Base-by-base conservation (phyloP, 2,329 filamentous ascomycete genomes). In the Didymella pomorum region DNA sequence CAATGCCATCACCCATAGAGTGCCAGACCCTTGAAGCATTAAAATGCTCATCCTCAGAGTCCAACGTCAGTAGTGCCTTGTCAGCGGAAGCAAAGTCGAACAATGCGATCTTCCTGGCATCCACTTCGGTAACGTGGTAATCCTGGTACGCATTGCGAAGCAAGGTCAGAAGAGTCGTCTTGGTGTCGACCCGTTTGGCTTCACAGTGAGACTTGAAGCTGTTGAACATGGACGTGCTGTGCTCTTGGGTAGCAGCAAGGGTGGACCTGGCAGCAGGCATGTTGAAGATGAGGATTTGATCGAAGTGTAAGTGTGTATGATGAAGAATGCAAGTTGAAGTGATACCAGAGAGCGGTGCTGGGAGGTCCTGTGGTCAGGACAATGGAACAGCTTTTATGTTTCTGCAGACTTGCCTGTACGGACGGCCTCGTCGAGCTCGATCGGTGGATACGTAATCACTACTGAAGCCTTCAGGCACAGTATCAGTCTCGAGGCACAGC, bases 121-220 rank as follows among this genome's bases (percentile, higher is more conserved):
- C 56, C 20, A 66, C 65, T 33, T 70, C 67, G 9, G 71, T 72
- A 47, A 72, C 64, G 35, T 72, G 70, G 46, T 67, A 64, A 9
- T 65, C 60, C 2, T 58, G 58, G 35, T 71, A 71, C 3, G 43
- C 45, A 21, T 64, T 54, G 26, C 70, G 70, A 37, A 73, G 52
- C 39, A 64, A 31, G 16, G 54, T 62, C 10, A 72, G 46, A 8
- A 64, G 44, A 2, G 51, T 53, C 0, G 60, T 62, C 49, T 63
- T 67, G 12, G 70, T 71, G 10, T 72, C 70, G n/a, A 61, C 47
- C 6, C 69, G 65, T n/a, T 53, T 29, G 9, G 61, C 65, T 11
- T 55, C 49, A 37, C 52, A 59, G 37, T 72, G 70, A 6, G 56
- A 16, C 20, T 65, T 69, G 61, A 69, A 74, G 2, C 41, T 44